phyloP scores from a whole-genome alignment of 2,329 filamentous ascomycete genomes.

The Penicillium rolfsii region DNA sequence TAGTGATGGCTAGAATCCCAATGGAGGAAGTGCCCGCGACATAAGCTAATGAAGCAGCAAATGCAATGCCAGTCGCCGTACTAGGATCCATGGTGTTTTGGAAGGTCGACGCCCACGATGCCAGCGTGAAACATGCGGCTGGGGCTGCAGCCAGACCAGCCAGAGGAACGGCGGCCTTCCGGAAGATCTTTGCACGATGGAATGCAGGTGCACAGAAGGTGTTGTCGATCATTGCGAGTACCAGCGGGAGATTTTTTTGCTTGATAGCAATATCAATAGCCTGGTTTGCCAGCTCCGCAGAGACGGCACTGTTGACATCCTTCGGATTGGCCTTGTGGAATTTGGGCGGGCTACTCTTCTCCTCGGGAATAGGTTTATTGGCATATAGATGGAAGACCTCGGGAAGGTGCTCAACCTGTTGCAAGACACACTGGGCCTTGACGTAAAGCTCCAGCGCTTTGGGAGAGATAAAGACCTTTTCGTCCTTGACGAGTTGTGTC shows the following conservation, averaged over 20 bases:
- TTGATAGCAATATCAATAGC: conserved; percentile 81
- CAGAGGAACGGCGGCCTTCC: conserved; percentile 45
- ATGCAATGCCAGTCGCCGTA: conserved; percentile 75
- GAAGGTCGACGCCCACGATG: conserved; percentile 66
- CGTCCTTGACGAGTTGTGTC: conserved; percentile 72
- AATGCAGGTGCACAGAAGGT: conserved; percentile 51
- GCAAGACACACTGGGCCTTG: conserved; percentile 71
- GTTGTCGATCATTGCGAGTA: conserved; percentile 75
- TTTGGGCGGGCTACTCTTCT: conserved; percentile 61
- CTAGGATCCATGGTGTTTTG: conserved; percentile 77
- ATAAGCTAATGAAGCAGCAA: conserved; percentile 81
- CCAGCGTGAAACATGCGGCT: conserved; percentile 63
- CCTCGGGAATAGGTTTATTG: conserved; percentile 72
- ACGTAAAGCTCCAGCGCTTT: conserved; percentile 75
- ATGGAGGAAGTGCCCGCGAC: conserved; percentile 78
- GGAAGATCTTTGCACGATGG: conserved; percentile 48
- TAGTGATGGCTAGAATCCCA: conserved; percentile 81
- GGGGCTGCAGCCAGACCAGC: conserved; percentile 44
- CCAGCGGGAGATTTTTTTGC: conserved; percentile 74
- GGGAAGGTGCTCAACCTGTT: conserved; percentile 75
- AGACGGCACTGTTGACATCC: conserved; percentile 70
- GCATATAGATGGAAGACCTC: conserved; percentile 81
- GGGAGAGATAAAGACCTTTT: conserved; percentile 78
- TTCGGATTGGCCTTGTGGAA: conserved; percentile 69
- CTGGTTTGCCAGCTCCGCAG: conserved; percentile 67